Base-by-base conservation (phyloP, 305 asterid species). In the Salvia sclarea region DNA sequence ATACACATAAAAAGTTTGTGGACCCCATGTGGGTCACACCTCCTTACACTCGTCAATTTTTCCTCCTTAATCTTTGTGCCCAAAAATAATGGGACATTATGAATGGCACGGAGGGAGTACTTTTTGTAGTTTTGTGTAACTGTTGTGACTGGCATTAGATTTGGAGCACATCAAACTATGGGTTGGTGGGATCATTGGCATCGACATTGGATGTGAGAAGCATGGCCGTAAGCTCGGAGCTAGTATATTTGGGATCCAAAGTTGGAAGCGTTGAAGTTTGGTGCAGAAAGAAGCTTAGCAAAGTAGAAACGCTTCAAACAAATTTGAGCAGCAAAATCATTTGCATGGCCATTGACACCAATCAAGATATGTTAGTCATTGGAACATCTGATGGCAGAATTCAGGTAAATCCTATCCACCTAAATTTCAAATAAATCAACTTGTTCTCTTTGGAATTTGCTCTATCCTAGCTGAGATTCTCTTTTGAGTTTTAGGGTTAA, bases 301-400 rank as follows among this genome's bases (percentile, higher is more conserved):
- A 82, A 82, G 90, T 84, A 13, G 96, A 89, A 66, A 79, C 88
- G 48, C 88, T 91, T 54, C 87, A 86, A 68, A 80, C 85, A 17
- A 78, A 67, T 67, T 68, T 83, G 6, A 79, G 49, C 25, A 59
- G 78, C 49, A 89, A 69, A 75, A 86, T 89, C 75, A 70, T 84
- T 50, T 85, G 83, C 80, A 80, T 91, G 86, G 86, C 86, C 48
- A 72, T 91, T 44, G 88, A 83, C 65, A 21, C 64, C 48, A 78
- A 78, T 72, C 82, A 86, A 76, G 94, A 91, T 71, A 69, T 79
- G 58, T 71, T 91, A 50, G 77, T 87, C 40, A 63, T 82, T 65
- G 98, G 96, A 25, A 89, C 98, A 48, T 85, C 95, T 72, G 90
- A 91, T 80, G 98, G 98, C 35, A 87, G 60, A 80, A 84, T 91